Evolutionary conservation across 306 rosid genomes (phyloP), one percentile per base, ranked within the genome.

Genomic region (Astragalus glycyphyllos): DNA sequence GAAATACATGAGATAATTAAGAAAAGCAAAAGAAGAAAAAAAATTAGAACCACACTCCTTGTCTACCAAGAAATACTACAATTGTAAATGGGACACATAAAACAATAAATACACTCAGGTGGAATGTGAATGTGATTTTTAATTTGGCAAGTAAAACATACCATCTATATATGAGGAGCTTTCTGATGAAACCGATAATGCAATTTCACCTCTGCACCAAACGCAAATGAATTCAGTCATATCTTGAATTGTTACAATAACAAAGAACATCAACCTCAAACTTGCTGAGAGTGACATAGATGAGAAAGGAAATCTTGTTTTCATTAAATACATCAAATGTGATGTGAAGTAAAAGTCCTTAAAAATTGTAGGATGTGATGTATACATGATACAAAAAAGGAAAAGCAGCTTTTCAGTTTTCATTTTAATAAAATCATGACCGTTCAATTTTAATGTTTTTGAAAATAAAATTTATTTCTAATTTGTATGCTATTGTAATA

Each of bases 121-220:
- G 23, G 23, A 20, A 20, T 20, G 23, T 20, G 23, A 20, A 20
- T 20, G 23, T 20, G 1, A 20, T 20, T 20, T 20, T 20, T 20
- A 20, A 20, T 20, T 20, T 20, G 23, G 23, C 23, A 16, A 62
- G 7, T 7, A 17, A 15, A 56, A 37, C 51, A 6, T n/a, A 31
- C 13, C 7, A 54, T 80, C 62, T 65, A 58, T 51, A 6, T 42
- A 11, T 26, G 8, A 3, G 4, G 14, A 32, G 23, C 23, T 20
- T 20, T 5, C 63, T 1, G 9, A 51, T 4, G 4, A 34, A 72
- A 47, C 17, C 9, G 5, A 56, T 0, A 71, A 71, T 65, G 61
- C 35, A 34, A 31, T 38, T 59, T 8, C 67, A 32, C 56, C 58
- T 20, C 75, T 64, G 49, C 75, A 4, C 15, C 42, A 47, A 53